Evolutionary conservation across 2,329 filamentous ascomycete genomes (phyloP), one percentile per base, ranked within the genome.

Genomic region (Sclerotinia minor): DNA sequence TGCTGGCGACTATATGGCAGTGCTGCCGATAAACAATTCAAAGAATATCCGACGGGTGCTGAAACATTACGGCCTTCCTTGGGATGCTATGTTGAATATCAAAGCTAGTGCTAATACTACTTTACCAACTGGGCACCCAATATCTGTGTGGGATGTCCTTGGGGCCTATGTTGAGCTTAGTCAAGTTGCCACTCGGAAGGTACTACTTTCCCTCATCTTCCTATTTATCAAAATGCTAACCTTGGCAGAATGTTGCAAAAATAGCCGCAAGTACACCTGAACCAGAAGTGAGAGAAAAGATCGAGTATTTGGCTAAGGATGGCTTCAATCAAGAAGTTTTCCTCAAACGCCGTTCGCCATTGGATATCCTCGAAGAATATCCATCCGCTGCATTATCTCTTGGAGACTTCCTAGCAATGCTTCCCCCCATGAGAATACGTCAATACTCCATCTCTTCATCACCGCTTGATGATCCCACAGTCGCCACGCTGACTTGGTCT

Each of bases 371-470:
- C 1, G 87, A 92, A 74, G 81, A 83, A 15, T 89, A 87, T 75
- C 81, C 84, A 0, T 78, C 81, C 0, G 81, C 91, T 44, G 78
- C 84, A 3, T 78, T 94, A 0, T 83, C 90, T 0, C 83, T 95
- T 47, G 83, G 83, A 4, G 79, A 85, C 24, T 94, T 90, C 79
- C 81, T 95, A 9, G 82, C 83, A 45, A 89, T 92, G 82, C 83
- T 93, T 0, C 89, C 90, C 1, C 89, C 91, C 0, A 91, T 95
- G 87, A 87, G 90, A 38, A 83, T 91, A 50, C 85, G 90, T n/a
- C 89, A 92, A 77, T 93, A 93, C 80, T 91, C 88, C 44, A 92
- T 94, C 74, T 92, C 90, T 0, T 92, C 90, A 0, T 92, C 90
- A 0, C 89, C 90, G 0, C 81, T 92, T 0, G 47, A 65, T 15